A percentile compares a stretch with the other conserved stretches of the same genome.
These are phyloP conservation scores for Pleurotus giganteus DNA, from an alignment of 768 basidiomycete genomes.

Conservation along the genomic window DNA sequence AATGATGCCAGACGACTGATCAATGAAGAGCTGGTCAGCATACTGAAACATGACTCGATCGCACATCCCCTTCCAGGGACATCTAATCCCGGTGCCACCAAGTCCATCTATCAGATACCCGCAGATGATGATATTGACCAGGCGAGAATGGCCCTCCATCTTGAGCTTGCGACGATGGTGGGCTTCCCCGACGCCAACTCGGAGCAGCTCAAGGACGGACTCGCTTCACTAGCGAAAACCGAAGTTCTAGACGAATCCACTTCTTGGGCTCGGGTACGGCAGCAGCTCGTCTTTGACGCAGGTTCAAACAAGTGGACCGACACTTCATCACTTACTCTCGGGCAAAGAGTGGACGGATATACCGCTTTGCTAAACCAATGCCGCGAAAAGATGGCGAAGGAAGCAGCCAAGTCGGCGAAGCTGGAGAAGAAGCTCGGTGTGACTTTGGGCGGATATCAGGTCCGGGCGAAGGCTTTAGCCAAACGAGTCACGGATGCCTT, in stretches of 20 bases:
- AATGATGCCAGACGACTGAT: slow-evolving; percentile 60
- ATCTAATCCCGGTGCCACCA: slow-evolving; percentile 65
- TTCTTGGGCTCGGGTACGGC: slow-evolving; percentile 74
- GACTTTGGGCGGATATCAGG: slow-evolving; percentile 88
- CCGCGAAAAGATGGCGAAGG: slow-evolving; percentile 72
- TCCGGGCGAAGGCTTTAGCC: slow-evolving; percentile 62
- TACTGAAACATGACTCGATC: slow-evolving; percentile 88
- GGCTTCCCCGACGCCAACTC: slow-evolving; percentile 85
- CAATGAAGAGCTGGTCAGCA: slow-evolving; percentile 70
- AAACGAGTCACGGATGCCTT: slow-evolving; percentile 67
- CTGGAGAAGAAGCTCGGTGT: slow-evolving; percentile 88
- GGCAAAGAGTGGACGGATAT: slow-evolving; percentile 66
- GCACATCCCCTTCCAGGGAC: slow-evolving; percentile 89
- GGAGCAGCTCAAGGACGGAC: slow-evolving; percentile 74
- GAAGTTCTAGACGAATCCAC: slow-evolving; percentile 57
- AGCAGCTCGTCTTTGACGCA: slow-evolving; percentile 62
- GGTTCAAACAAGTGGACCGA: slow-evolving; percentile 65
- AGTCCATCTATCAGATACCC: slow-evolving; percentile 72
- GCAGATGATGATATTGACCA: slow-evolving; percentile 68
- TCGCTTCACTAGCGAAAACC: slow-evolving; percentile 59
- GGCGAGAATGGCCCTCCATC: slow-evolving; percentile 72
- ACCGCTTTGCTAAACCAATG: slow-evolving; percentile 54
- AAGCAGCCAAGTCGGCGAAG: slow-evolving; percentile 80
- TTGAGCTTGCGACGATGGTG: slow-evolving; percentile 74
- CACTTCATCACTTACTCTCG: slow-evolving; percentile 49